phyloP scores from a whole-genome alignment of 23 red algal species.

The Gracilaria caudata region DNA sequence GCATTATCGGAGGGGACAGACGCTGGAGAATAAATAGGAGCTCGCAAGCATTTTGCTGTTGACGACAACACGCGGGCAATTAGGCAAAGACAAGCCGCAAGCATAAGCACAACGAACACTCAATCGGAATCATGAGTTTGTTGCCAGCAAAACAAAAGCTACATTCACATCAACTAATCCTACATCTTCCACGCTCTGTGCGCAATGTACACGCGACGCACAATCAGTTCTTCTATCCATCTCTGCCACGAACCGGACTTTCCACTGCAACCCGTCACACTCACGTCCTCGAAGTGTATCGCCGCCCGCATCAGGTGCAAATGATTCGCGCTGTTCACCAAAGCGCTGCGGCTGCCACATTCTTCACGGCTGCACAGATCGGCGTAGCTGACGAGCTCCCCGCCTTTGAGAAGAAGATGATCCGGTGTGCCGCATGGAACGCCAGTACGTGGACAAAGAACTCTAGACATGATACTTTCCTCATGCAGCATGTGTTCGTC shows the following conservation, averaged over 20 bases:
- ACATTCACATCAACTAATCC: too few species aligned
- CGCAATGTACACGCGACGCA: background rate
- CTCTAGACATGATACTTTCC: background rate
- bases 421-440: background rate
- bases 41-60: too few species aligned
- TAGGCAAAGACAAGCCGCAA: too few species aligned
- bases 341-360: background rate
- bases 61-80: too few species aligned
- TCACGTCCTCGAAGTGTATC: background rate
- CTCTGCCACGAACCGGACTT: constrained; percentile 7
- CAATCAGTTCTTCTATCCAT: background rate
- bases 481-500: background rate
- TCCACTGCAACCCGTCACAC: constrained; percentile 10
- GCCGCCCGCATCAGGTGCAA: constrained; percentile 14
- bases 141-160: too few species aligned
- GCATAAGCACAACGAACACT: too few species aligned
- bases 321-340: constrained; percentile 9
- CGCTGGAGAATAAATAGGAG: too few species aligned
- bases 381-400: background rate
- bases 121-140: too few species aligned
- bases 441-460: background rate
- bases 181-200: background rate
- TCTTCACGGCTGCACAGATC: background rate
- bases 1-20: too few species aligned
- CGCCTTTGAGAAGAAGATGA: background rate